Evolutionary conservation across 768 basidiomycete genomes (phyloP).

Genomic region (Tulasnella sp.): DNA sequence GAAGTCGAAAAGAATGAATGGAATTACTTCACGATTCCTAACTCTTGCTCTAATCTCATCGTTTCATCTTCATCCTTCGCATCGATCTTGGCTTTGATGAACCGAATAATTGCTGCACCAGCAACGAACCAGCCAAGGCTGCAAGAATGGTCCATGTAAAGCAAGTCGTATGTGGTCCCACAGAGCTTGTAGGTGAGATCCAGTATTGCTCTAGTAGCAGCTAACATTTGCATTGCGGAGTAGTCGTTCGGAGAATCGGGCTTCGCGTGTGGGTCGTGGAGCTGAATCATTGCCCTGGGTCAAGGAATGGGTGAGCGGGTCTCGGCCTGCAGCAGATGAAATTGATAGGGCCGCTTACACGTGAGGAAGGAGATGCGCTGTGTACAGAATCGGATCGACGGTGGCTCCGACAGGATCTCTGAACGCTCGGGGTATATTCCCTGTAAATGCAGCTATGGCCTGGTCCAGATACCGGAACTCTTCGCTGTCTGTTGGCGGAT

Average conservation of each 20-base stretch:
- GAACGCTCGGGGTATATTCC: constrained; percentile 50
- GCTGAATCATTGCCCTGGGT: constrained; percentile 13
- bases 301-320: background rate
- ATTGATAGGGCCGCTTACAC: constrained; percentile 14
- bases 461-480: constrained; percentile 59
- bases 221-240: constrained; percentile 9
- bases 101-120: constrained; percentile 7
- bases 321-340: background rate
- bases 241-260: background rate
- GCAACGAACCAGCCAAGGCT: constrained; percentile 18
- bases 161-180: constrained; percentile 15
- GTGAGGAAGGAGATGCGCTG: constrained; percentile 31
- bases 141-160: constrained; percentile 28
- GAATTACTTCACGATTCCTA: background rate
- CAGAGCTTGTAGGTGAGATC: constrained; percentile 15
- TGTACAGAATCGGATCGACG: constrained; percentile 51
- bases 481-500: constrained; percentile 43
- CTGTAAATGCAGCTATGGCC: constrained; percentile 45
- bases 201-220: constrained; percentile 12
- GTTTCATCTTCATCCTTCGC: background rate
- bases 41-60: background rate
- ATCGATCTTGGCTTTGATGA: background rate
- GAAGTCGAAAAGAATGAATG: background rate
- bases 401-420: constrained; percentile 43
- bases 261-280: constrained; percentile 22